These are phyloP conservation scores for Histomonas meleagridis DNA, from an alignment of 208 protist species.

Conservation along the genomic window DNA sequence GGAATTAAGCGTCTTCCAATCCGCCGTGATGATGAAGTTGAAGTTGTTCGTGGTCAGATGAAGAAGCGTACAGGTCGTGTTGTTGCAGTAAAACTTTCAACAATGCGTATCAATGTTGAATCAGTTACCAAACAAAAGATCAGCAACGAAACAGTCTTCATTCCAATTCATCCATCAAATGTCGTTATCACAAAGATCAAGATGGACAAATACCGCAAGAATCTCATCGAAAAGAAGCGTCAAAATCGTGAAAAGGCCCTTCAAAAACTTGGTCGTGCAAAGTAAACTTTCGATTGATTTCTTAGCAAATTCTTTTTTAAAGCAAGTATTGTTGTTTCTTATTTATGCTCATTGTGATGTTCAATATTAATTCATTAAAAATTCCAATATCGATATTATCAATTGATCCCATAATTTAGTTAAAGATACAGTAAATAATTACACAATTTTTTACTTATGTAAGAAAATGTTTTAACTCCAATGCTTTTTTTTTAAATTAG, in stretches of 20 bases:
- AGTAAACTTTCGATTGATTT: too few relatives aligned
- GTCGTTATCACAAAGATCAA: constrained; percentile 94
- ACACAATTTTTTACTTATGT: too few relatives aligned
- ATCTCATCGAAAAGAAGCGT: constrained; percentile 66
- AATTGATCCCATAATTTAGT: too few relatives aligned
- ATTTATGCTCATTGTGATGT: too few relatives aligned
- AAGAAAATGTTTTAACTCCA: too few relatives aligned
- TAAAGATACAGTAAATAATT: too few relatives aligned
- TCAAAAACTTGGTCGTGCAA: background rate
- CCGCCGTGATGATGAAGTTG: constrained; percentile 34
- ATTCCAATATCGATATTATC: too few relatives aligned
- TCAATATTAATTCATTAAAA: too few relatives aligned
- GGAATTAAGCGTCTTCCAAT: constrained; percentile 24
- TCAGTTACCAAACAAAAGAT: background rate
- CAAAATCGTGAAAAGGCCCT: background rate
- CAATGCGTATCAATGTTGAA: background rate
- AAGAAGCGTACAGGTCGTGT: background rate
- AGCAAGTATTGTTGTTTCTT: too few relatives aligned
- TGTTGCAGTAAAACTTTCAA: background rate
- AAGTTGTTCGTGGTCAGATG: background rate
- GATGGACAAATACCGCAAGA: constrained; percentile 87
- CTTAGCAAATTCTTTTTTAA: too few relatives aligned
- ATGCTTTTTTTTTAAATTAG: too few relatives aligned
- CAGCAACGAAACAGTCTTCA: constrained; percentile 30
- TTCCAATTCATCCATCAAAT: constrained; percentile 85